Percentiles rank a stretch among this genome's conserved stretches.
Conservation (phyloP, 257 asterid species). For the Lantana camara region DNA sequence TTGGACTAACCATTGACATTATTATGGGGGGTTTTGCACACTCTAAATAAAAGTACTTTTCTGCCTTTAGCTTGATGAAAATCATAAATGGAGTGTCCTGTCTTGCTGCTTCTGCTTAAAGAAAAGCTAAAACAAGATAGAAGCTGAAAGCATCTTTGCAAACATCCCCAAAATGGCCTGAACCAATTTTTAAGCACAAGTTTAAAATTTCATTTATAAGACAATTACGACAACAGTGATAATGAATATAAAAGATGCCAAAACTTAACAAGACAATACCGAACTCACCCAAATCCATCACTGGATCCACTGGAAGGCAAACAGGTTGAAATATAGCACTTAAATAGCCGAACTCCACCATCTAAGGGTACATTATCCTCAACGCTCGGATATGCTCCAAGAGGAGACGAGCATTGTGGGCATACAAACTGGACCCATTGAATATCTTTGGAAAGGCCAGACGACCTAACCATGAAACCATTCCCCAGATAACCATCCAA, state of each 20-base stretch:
- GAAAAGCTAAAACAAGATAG: too few species aligned
- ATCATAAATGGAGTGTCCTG: too few species aligned
- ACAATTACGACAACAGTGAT: conserved; percentile 2
- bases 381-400: conserved; percentile 86
- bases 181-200: not conserved
- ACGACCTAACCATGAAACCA: conserved; percentile 77
- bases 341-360: conserved; percentile 79
- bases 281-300: conserved; percentile 66
- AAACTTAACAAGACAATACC: not conserved
- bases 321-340: conserved; percentile 69
- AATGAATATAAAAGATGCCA: conserved; percentile 1
- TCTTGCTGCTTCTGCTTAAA: too few species aligned
- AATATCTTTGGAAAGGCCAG: conserved; percentile 72
- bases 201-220: not conserved
- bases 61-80: too few species aligned
- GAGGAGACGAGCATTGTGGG: conserved; percentile 70
- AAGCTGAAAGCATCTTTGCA: too few species aligned
- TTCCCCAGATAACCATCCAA: conserved; percentile 81
- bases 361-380: conserved; percentile 65
- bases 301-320: conserved; percentile 44
- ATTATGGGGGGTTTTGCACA: too few species aligned
- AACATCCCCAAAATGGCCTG: not conserved
- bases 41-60: too few species aligned
- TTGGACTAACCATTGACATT: too few species aligned
- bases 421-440: conserved; percentile 64